These are phyloP conservation scores for Scleroderma citrinum DNA, from an alignment of 768 basidiomycete genomes.

Conservation along the genomic window DNA sequence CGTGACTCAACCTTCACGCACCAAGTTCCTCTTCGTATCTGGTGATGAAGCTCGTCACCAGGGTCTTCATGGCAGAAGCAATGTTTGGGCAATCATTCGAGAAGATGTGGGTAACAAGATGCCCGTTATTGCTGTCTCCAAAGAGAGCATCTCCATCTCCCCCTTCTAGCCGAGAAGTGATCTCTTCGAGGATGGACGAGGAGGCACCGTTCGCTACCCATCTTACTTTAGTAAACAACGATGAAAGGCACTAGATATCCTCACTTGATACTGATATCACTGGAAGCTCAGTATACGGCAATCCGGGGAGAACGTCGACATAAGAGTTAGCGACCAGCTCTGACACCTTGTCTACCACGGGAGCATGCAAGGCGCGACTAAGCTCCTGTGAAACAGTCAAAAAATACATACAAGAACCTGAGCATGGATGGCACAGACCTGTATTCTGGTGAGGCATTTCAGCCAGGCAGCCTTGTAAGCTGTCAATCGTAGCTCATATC, in stretches of 20 bases:
- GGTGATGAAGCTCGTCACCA: constrained; percentile 50
- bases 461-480: constrained; percentile 56
- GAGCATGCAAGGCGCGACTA: constrained; percentile 41
- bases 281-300: constrained; percentile 59
- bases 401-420: neutral
- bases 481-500: constrained; percentile 38
- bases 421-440: constrained; percentile 34
- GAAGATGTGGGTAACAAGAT: constrained; percentile 45
- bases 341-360: constrained; percentile 41
- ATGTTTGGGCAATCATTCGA: constrained; percentile 54
- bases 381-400: constrained; percentile 33
- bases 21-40: constrained; percentile 28
- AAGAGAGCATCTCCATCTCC: constrained; percentile 20
- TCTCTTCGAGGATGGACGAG: constrained; percentile 41
- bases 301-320: constrained; percentile 39
- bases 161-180: constrained; percentile 33
- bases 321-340: constrained; percentile 42
- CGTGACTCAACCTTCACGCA: constrained; percentile 15
- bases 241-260: constrained; percentile 9
- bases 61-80: constrained; percentile 44
- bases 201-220: constrained; percentile 40
- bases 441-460: constrained; percentile 50
- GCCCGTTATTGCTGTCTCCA: constrained; percentile 10
- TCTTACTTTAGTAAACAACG: neutral
- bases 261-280: constrained; percentile 52